A percentile compares a stretch with the other conserved stretches of the same genome.
phyloP scores from a whole-genome alignment of 2,329 filamentous ascomycete genomes.

The Daldinia sp. region DNA sequence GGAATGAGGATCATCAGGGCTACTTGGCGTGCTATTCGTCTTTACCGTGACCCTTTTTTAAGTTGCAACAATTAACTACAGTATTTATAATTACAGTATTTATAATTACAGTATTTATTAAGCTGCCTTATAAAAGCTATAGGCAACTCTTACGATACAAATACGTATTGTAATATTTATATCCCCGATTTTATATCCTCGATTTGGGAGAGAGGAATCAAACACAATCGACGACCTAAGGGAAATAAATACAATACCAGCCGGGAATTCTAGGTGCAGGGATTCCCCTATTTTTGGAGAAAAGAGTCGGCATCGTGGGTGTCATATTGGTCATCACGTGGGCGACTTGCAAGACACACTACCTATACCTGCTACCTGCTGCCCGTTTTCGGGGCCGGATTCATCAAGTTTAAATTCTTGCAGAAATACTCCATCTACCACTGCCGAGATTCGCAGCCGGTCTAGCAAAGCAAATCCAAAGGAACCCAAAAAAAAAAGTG shows the following conservation, averaged over 20 bases:
- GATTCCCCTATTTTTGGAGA: slow-evolving; percentile 23
- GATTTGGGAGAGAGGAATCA: not conserved
- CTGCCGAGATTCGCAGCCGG: not conserved
- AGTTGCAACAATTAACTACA: not conserved
- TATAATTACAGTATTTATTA: not conserved
- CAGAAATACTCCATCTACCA: slow-evolving; percentile 1
- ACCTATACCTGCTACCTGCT: too few relatives aligned
- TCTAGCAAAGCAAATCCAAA: slow-evolving; percentile 4
- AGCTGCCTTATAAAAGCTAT: too few relatives aligned
- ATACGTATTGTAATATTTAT: too few relatives aligned
- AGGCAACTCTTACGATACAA: too few relatives aligned
- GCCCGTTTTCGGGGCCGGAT: slow-evolving; percentile 22
- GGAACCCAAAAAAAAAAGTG: not conserved
- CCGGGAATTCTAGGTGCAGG: not conserved
- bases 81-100: too few relatives aligned
- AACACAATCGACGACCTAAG: not conserved
- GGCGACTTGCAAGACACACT: slow-evolving; percentile 35
- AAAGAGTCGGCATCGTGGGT: slow-evolving; percentile 15
- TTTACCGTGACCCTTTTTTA: not conserved
- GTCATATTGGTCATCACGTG: slow-evolving; percentile 39
- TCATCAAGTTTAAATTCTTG: not conserved
- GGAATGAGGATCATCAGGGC: slow-evolving; percentile 33
- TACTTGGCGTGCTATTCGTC: too few relatives aligned
- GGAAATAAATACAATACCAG: too few relatives aligned
- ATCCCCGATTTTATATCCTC: too few relatives aligned